Evolutionary conservation across 176 grass and related monocot genomes (phyloP).

Genomic region (Triticum aestivum): IWGSC_CS_RefSeq_v2.1 NC_057802.1:413265074-413265573

Average conservation of each 20-base stretch:
- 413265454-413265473: conserved; percentile 84
- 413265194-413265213: background rate
- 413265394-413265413: conserved; percentile 88
- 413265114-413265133: background rate
- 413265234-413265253: background rate
- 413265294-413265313: background rate
- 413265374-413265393: background rate
- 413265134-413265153: background rate
- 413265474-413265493: conserved; percentile 98
- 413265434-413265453: conserved; percentile 81
- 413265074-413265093: background rate
- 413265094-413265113: background rate
- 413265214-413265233: conserved; percentile 8
- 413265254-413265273: conserved; percentile 9
- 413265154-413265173: background rate
- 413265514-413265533: conserved; percentile 84
- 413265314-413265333: background rate
- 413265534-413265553: conserved; percentile 95
- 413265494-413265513: conserved; percentile 90
- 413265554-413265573: conserved; percentile 67
- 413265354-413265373: conserved; percentile 16
- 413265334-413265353: background rate
- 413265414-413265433: conserved; percentile 74
- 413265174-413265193: background rate
- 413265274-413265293: background rate